Evolutionary conservation across 1,284 basidiomycete species (phyloP), one percentile per base, ranked within the genome.

Genomic region (Mrakiaceae sp.): DNA sequence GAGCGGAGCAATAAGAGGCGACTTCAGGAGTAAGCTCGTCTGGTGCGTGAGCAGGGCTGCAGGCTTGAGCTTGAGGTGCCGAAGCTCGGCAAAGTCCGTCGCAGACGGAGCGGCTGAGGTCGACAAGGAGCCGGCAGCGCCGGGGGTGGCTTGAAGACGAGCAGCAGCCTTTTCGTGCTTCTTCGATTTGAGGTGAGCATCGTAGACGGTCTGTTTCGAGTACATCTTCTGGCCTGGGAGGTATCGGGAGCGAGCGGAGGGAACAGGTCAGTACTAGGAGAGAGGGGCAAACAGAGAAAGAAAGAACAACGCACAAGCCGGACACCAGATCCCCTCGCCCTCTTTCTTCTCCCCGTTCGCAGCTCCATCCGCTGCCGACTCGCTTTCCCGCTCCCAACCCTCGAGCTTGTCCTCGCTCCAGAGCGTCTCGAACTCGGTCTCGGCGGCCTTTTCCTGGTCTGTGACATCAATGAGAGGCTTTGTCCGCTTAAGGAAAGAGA

Each of bases 161-260:
- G 86, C 84, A 10, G 84, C 81, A 10, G 91, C 88, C 76, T 98
- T 98, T 73, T 90, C 79, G 74, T 98, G 96, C 75, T 93, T 97
- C 76, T 91, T 93, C 44, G 92, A 95, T 8, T 85, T 90, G 58
- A 98, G 78, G 74, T 98, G 96, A 4, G 92, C 94, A 71, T 97
- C 91, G 76, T 94, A 98, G 4, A 98, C 96, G 0, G 95, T 97
- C 75, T 97, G 90, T 75, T 98, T 99, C 11, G 94, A 84, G 75
- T 98, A 98, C 68, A 82, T 81, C 73, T 94, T 93, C 75, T 93
- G 89, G 74, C 93, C 90, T 93, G 65, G 27, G 27, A 27, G 27
- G 27, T 27, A 27, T 58, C 51, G 27, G 61, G 48, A 51, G 62
- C 5, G 27, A 55, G 11, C 62, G 54, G 7, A 54, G 69, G 65